A percentile compares a stretch with the other conserved stretches of the same genome.
These are phyloP conservation scores for California macrophylla DNA, from an alignment of 441 rosid species.

Conservation along the genomic window DNA sequence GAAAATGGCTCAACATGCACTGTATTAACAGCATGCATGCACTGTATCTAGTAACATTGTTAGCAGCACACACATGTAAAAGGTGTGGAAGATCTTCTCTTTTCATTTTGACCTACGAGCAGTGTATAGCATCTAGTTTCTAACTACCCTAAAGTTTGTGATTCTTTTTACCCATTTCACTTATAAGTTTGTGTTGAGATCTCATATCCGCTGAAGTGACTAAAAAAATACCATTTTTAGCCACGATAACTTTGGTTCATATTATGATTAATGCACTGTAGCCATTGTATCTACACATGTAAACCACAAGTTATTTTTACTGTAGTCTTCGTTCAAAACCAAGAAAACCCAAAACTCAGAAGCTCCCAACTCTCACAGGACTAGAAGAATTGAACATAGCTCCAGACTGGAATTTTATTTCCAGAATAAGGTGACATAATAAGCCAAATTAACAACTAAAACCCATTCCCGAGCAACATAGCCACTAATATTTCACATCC, in stretches of 20 bases:
- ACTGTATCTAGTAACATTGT: background rate
- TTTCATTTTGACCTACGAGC: background rate
- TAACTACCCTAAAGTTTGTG: background rate
- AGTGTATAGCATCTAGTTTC: background rate
- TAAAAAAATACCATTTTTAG: background rate
- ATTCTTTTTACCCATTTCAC: background rate
- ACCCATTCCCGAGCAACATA: background rate
- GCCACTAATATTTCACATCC: background rate
- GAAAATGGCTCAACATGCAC: background rate
- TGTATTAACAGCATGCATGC: background rate
- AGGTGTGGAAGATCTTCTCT: background rate
- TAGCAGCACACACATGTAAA: background rate
- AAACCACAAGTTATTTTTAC: background rate
- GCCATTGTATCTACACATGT: background rate
- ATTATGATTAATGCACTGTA: background rate
- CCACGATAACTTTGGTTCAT: background rate
- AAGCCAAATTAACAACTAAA: background rate
- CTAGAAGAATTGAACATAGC: background rate
- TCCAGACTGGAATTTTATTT: background rate
- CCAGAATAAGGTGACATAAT: background rate
- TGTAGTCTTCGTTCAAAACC: background rate
- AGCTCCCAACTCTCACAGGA: background rate
- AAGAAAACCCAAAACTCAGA: background rate
- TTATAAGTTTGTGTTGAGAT: background rate
- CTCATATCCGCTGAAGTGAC: background rate